A percentile compares a stretch with the other conserved stretches of the same genome.
These are phyloP conservation scores for Adansonia rubrostipa DNA, from an alignment of 441 rosid genomes.

Conservation along the genomic window DNA sequence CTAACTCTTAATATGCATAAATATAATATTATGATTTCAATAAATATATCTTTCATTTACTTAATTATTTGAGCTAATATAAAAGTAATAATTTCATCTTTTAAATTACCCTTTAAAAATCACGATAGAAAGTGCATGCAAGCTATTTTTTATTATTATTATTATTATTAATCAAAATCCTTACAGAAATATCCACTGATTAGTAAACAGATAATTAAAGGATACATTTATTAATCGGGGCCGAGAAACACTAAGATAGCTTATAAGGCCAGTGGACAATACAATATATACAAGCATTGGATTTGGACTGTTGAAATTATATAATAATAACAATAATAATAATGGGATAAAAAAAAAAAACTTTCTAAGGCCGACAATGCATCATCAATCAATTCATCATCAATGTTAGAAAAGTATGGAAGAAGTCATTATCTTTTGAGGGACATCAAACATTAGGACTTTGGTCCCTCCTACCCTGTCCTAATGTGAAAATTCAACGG, in stretches of 20 bases:
- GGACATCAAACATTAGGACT: not conserved
- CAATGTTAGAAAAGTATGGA: not conserved
- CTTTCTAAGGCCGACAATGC: not conserved
- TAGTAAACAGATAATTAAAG: not conserved
- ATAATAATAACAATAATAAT: not conserved
- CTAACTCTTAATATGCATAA: too few species aligned
- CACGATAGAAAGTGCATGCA: too few species aligned
- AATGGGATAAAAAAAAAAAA: not conserved
- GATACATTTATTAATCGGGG: not conserved
- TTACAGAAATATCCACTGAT: not conserved
- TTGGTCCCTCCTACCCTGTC: conserved; percentile 13
- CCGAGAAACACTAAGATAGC: not conserved
- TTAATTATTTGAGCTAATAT: too few species aligned
- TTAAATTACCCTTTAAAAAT: too few species aligned
- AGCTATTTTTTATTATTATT: too few species aligned
- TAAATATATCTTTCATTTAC: too few species aligned
- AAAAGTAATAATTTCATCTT: too few species aligned
- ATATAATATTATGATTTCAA: too few species aligned
- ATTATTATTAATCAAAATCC: not conserved
- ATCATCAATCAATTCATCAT: not conserved
- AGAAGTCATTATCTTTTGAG: conserved; percentile 1
- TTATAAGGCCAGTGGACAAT: not conserved
- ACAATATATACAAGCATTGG: not conserved
- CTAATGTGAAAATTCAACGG: not conserved
- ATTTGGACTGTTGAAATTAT: not conserved